Conservation (phyloP, 2,329 filamentous ascomycete genomes). For the Mollisia scopiformis region DNA sequence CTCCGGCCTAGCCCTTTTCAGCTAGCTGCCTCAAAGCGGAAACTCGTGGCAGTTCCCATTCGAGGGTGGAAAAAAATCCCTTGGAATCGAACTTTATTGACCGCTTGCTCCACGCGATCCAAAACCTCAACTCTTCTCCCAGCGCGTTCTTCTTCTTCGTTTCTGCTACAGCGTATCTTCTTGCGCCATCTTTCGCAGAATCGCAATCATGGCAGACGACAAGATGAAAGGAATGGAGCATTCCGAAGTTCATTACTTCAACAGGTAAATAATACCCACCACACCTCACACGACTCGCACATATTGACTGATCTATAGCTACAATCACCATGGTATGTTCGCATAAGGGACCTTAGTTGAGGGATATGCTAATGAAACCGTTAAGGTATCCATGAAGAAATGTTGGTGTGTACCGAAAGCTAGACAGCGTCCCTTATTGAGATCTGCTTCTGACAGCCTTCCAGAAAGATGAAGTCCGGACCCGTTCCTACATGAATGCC, state of each 20-base stretch:
- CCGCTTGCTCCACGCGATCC: constrained; percentile 15
- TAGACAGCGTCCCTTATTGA: constrained; percentile 12
- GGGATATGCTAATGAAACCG: constrained; percentile 37
- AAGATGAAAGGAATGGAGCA: constrained; percentile 44
- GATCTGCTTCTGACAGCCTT: constrained; percentile 19
- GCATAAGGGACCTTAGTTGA: constrained; percentile 10
- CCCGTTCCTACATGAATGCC: constrained; percentile 93
- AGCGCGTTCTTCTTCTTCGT: constrained; percentile 6
- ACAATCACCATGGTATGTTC: constrained; percentile 91
- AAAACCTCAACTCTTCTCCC: background rate
- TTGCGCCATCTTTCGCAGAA: constrained; percentile 3
- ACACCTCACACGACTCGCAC: background rate
- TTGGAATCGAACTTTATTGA: background rate
- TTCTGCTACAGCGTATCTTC: background rate
- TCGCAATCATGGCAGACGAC: constrained; percentile 52
- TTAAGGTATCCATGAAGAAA: constrained; percentile 92
- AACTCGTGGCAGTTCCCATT: background rate
- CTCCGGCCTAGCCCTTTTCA: background rate
- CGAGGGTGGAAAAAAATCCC: background rate
- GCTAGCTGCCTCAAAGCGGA: background rate
- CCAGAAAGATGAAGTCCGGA: constrained; percentile 98
- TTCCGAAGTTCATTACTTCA: constrained; percentile 99
- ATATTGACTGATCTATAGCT: constrained; percentile 57
- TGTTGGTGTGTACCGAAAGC: constrained; percentile 73
- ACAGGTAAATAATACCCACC: constrained; percentile 65